Percentiles rank a stretch among this genome's conserved stretches.
phyloP scores from a whole-genome alignment of 2,329 filamentous ascomycete genomes.

The Penicillium sp. region DNA sequence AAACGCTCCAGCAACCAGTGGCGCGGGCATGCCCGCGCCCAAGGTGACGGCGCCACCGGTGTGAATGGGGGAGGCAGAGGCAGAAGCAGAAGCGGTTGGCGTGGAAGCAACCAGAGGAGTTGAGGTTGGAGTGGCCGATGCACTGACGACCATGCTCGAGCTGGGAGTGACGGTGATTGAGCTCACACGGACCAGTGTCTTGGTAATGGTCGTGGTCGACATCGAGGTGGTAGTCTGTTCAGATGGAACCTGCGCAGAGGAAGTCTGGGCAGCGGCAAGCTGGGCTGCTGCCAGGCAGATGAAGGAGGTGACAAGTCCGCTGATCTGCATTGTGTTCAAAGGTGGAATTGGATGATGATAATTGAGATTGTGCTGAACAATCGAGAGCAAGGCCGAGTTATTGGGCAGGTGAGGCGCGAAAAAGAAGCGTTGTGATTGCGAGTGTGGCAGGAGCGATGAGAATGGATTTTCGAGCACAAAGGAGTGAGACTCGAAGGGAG shows the following conservation, averaged over 20 bases:
- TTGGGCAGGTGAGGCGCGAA: too few species aligned
- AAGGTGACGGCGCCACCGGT: constrained; percentile 19
- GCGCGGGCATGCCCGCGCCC: constrained; percentile 26
- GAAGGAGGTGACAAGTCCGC: constrained; percentile 28
- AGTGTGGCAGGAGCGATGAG: constrained; percentile 3
- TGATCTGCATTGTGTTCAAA: constrained; percentile 34
- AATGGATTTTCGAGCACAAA: constrained; percentile 17
- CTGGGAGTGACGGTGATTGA: constrained; percentile 30
- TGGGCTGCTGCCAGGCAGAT: constrained; percentile 34
- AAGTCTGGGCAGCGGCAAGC: constrained; percentile 27
- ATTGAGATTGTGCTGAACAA: neutral
- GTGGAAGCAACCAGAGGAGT: constrained; percentile 16
- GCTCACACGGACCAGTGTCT: constrained; percentile 43
- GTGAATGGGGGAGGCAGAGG: constrained; percentile 13
- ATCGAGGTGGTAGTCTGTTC: constrained; percentile 27
- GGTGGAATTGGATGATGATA: constrained; percentile 2
- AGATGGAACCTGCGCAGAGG: too few species aligned
- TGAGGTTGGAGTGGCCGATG: constrained; percentile 16
- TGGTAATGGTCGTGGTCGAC: constrained; percentile 37
- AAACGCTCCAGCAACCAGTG: constrained; percentile 35
- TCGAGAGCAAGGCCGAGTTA: too few species aligned
- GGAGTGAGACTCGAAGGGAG: constrained; percentile 24
- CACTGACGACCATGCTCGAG: constrained; percentile 13
- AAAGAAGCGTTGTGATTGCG: neutral
- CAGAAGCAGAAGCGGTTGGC: constrained; percentile 11